Evolutionary conservation across 1,139 yeast genomes (phyloP), one percentile per base, ranked within the genome.

Genomic region (Suhomyces terraborum): DNA sequence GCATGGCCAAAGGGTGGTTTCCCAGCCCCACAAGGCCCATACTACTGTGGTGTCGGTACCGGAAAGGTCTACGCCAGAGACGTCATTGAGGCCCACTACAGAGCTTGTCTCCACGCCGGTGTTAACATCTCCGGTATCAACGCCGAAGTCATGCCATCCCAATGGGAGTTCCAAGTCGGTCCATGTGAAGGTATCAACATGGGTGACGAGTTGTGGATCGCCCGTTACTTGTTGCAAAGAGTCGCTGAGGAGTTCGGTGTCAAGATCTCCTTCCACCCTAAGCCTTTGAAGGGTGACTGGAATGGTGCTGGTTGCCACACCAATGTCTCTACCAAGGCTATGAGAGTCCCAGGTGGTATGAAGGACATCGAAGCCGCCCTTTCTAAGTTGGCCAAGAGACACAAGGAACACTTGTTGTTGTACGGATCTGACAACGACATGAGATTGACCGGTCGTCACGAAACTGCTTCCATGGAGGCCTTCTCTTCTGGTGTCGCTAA

Each of bases 221-320:
- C 97, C 50, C 84, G 98, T 73, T 93, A 88, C 70, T 77, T 93
- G 59, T 77, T 93, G 64, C 83, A 82, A 71, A 85, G 97, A 73
- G 95, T 89, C 46, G 97, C 98, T 55, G 98, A 93, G 77, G 98
- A 93, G 71, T 93, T 93, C 63, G 98, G 96, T 64, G 95, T 93
- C 66, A 91, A 89, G 84, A 91, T 93, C 59, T 88, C 98, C 38
- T 85, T 91, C 85, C 98, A 93, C 80, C 98, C 98, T 71, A 93
- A 93, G 81, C 98, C 97, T 56, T 80, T 89, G 70, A 81, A 84
- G 77, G 98, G 98, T 59, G 98, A 93, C 73, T 93, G 98, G 98
- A 93, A 93, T 72, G 98, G 98, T 77, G 98, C 98, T 67, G 98
- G 98, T 62, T 91, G 98, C 79, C 98, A 93, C 76, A 93, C 98